Conservation (phyloP, 805 yeast genomes). For the Cyberlindnera mycetangii region DNA sequence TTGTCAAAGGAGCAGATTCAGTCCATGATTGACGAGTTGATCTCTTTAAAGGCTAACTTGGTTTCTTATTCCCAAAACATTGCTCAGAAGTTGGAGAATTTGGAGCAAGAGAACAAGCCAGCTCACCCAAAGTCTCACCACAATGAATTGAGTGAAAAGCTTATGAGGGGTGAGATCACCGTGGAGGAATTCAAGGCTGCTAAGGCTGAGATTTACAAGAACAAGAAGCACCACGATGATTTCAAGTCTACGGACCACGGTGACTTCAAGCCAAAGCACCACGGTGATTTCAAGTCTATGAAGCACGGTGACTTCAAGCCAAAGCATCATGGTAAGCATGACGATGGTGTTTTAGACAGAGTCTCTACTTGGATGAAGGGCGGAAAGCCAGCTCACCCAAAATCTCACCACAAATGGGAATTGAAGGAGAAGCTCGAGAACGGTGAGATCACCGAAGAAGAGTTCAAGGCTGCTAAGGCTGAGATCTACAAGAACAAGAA, state of each 20-base stretch:
- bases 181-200: background rate
- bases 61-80: background rate
- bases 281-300: background rate
- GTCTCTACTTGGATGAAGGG: background rate
- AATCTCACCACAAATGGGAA: background rate
- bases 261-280: constrained; percentile 4
- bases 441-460: constrained; percentile 3
- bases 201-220: background rate
- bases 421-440: background rate
- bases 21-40: constrained; percentile 1
- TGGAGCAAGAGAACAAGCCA: background rate
- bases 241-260: constrained; percentile 1
- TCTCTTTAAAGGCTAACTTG: background rate
- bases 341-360: background rate
- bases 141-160: background rate
- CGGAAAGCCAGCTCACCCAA: background rate
- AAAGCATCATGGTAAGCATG: constrained; percentile 1
- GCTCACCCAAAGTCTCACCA: background rate
- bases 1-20: constrained; percentile 9
- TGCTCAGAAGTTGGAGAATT: background rate
- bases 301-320: background rate
- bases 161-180: background rate
- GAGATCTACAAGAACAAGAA: constrained; percentile 1
- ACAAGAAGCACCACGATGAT: background rate
- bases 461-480: constrained; percentile 4